Conservation (phyloP, 345 rosid genomes). For the Boechera retrofracta region DNA sequence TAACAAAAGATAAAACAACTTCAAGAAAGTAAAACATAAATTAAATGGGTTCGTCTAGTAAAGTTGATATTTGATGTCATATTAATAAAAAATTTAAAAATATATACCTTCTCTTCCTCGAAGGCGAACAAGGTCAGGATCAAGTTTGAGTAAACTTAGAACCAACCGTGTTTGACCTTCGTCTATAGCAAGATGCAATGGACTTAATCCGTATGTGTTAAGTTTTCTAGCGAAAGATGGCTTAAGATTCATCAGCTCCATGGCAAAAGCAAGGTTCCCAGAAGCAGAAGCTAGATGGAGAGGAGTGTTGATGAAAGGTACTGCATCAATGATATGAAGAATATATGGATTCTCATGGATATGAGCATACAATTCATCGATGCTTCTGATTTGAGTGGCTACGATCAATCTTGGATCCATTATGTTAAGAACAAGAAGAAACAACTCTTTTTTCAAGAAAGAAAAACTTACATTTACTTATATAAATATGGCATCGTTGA, state of each 20-base stretch:
- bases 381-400: slow-evolving; percentile 26
- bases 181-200: slow-evolving; percentile 47
- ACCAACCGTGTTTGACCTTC: slow-evolving; percentile 20
- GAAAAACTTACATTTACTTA: slow-evolving; percentile 3
- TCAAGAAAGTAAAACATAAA: neutral
- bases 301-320: slow-evolving; percentile 51
- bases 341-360: slow-evolving; percentile 36
- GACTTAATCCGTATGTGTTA: slow-evolving; percentile 42
- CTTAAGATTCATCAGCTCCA: slow-evolving; percentile 46
- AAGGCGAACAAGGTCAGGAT: slow-evolving; percentile 36
- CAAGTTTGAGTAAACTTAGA: slow-evolving; percentile 18
- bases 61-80: too few species aligned
- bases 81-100: too few species aligned
- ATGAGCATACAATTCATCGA: slow-evolving; percentile 35
- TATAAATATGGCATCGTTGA: neutral
- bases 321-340: slow-evolving; percentile 38
- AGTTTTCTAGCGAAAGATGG: slow-evolving; percentile 53
- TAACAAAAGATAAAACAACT: neutral
- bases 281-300: slow-evolving; percentile 45
- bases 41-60: neutral
- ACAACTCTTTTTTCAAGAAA: neutral
- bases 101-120: slow-evolving; percentile 39
- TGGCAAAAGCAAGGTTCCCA: slow-evolving; percentile 43
- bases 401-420: slow-evolving; percentile 40
- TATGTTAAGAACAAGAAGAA: neutral